phyloP scores from a whole-genome alignment of 2,329 filamentous ascomycete species.

The Colletotrichum endophyticum region DNA sequence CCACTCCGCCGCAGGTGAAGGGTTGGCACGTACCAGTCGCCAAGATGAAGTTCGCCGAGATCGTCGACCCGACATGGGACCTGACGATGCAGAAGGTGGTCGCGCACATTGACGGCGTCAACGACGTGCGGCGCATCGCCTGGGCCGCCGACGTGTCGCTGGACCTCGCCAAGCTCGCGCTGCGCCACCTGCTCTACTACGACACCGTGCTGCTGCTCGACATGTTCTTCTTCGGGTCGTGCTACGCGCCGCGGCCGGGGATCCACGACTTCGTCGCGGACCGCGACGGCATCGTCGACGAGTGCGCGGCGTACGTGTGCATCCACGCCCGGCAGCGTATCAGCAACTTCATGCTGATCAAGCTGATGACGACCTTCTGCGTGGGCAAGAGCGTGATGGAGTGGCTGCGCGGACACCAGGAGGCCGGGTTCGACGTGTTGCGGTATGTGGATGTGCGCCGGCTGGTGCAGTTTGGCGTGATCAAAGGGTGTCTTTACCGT shows the following conservation, averaged over 20 bases:
- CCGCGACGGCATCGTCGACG: conserved; percentile 75
- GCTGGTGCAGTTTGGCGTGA: conserved; percentile 93
- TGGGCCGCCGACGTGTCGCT: conserved; percentile 85
- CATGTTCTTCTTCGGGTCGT: conserved; percentile 91
- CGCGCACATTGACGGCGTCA: conserved; percentile 87
- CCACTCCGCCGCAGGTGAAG: conserved; percentile 76
- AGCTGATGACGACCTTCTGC: conserved; percentile 84
- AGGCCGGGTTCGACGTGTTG: conserved; percentile 68
- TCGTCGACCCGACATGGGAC: conserved; percentile 75
- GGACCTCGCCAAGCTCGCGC: conserved; percentile 82
- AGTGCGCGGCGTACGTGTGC: conserved; percentile 86
- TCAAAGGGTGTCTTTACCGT: conserved; percentile 92
- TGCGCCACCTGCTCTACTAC: conserved; percentile 92
- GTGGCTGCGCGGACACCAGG: conserved; percentile 80
- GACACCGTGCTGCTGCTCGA: conserved; percentile 89
- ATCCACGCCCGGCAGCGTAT: conserved; percentile 47
- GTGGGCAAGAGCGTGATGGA: conserved; percentile 85
- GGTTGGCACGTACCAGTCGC: conserved; percentile 90
- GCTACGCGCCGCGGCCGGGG: conserved; percentile 82
- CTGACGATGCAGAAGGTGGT: conserved; percentile 81
- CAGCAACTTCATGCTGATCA: conserved; percentile 71
- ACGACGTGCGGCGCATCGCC: conserved; percentile 86
- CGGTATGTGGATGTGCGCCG: conserved; percentile 84
- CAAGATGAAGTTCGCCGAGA: conserved; percentile 67
- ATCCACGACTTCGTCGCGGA: conserved; percentile 83